phyloP scores from a whole-genome alignment of 192 early-diverging fungal genomes.

The Gigaspora rosea region DNA sequence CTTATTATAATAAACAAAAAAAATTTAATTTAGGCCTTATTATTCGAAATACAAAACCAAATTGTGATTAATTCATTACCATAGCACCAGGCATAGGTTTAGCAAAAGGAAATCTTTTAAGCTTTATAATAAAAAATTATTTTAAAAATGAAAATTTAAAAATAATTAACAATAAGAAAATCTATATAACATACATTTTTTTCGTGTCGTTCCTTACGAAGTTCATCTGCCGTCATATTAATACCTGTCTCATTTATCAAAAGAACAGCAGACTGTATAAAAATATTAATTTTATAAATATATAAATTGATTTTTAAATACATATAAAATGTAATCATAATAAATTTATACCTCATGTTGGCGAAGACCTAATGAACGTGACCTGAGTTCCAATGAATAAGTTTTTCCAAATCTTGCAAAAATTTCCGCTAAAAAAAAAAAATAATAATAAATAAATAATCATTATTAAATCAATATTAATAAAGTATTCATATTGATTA shows the following conservation, averaged over 20 bases:
- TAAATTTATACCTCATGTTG: constrained; percentile 47
- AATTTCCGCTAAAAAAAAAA: constrained; percentile 55
- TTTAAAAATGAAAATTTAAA: constrained; percentile 4
- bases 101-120: constrained; percentile 3
- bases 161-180: background rate
- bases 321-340: background rate
- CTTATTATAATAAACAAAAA: background rate
- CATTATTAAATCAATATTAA: background rate
- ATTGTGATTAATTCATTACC: background rate
- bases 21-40: background rate
- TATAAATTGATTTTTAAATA: background rate
- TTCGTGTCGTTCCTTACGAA: constrained; percentile 60
- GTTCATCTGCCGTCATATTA: constrained; percentile 81
- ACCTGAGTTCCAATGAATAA: constrained; percentile 69
- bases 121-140: background rate
- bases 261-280: constrained; percentile 52
- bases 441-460: background rate
- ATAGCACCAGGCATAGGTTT: constrained; percentile 21
- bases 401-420: constrained; percentile 71
- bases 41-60: background rate
- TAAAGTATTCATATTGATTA: background rate
- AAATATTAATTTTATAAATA: background rate
- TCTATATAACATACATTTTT: constrained; percentile 40
- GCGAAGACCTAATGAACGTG: constrained; percentile 73
- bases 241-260: constrained; percentile 68